These are phyloP conservation scores for Dactylellina cionopaga DNA, from an alignment of 2,329 filamentous ascomycete species.

Conservation along the genomic window DNA sequence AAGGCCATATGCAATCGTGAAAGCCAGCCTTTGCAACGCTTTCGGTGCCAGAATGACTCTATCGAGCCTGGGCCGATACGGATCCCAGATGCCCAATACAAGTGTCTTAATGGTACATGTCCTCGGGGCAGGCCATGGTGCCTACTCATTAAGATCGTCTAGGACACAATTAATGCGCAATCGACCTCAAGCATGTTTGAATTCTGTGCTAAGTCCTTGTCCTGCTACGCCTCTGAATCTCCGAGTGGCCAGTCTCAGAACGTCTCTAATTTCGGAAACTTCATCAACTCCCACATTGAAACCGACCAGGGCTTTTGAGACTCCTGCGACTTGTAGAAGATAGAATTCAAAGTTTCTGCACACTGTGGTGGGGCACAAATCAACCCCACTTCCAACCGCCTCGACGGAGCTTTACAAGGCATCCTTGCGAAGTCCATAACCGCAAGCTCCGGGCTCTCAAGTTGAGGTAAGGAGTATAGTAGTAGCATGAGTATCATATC, in stretches of 20 bases:
- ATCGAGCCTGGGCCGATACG: no score
- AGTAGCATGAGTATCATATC: constrained; percentile 39
- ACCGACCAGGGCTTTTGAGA: background rate
- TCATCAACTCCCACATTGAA: background rate
- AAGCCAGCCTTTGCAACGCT: constrained; percentile 12
- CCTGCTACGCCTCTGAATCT: background rate
- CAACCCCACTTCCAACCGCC: background rate
- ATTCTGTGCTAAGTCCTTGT: no score
- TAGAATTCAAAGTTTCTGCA: background rate
- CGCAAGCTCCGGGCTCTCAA: background rate
- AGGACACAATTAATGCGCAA: no score
- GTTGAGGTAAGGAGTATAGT: constrained; percentile 25
- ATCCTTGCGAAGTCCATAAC: background rate
- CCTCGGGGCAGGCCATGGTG: no score
- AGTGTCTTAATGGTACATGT: no score
- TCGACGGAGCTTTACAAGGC: constrained; percentile 5
- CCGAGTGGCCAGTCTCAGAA: background rate
- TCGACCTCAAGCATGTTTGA: background rate
- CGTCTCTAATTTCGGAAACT: background rate
- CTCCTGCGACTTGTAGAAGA: background rate
- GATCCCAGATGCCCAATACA: no score
- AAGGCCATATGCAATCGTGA: no score
- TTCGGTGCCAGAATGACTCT: constrained; percentile 15
- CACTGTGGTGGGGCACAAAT: background rate
- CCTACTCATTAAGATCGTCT: no score